Conservation (phyloP, 768 basidiomycete genomes). For the Suillus discolor region DNA sequence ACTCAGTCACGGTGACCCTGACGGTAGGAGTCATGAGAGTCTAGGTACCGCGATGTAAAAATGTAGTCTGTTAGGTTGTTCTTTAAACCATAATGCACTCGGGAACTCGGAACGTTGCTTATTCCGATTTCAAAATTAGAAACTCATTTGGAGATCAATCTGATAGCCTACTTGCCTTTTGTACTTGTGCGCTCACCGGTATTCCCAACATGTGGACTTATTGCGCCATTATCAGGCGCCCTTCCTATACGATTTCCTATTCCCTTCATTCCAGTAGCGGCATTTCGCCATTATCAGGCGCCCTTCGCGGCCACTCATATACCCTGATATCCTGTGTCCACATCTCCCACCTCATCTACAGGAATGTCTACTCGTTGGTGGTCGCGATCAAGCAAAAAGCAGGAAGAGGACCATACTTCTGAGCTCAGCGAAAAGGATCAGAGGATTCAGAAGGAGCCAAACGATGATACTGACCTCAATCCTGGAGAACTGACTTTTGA, state of each 20-base stretch:
- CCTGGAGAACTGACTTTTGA: constrained; percentile 50
- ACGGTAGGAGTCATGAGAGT: not conserved
- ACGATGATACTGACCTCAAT: constrained; percentile 28
- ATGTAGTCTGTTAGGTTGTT: not conserved
- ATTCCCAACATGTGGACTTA: too few species aligned
- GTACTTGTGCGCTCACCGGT: too few species aligned
- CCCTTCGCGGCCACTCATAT: too few species aligned
- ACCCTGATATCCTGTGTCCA: not conserved
- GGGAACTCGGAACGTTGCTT: too few species aligned
- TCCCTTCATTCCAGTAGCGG: too few species aligned
- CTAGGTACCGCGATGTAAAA: not conserved
- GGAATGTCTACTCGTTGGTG: constrained; percentile 13
- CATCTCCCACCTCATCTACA: not conserved
- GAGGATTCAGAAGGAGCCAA: not conserved
- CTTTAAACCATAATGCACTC: too few species aligned
- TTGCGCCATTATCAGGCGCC: too few species aligned
- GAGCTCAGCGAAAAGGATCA: constrained; percentile 7
- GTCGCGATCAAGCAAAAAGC: constrained; percentile 10
- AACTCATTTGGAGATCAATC: too few species aligned
- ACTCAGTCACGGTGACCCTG: not conserved
- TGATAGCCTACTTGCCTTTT: too few species aligned
- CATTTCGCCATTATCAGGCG: too few species aligned
- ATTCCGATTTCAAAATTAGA: too few species aligned
- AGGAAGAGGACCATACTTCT: not conserved
- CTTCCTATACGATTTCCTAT: too few species aligned